Conservation (phyloP, 225 moss, liverwort and hornwort species). For the Climacium dendroides region DNA sequence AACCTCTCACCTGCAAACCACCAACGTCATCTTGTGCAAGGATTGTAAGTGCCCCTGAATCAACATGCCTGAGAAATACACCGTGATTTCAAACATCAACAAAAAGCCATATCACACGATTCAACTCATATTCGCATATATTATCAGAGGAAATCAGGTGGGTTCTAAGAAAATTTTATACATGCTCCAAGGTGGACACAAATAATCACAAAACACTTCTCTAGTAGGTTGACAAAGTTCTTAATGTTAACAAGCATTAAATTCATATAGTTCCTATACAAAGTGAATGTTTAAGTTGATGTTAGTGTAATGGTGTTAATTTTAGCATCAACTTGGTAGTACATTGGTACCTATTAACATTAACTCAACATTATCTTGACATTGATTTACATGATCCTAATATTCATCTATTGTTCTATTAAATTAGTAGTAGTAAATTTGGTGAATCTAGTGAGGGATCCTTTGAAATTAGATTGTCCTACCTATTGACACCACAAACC, state of each 20-base stretch:
- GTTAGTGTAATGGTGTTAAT: background rate
- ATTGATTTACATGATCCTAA: background rate
- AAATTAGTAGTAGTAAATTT: background rate
- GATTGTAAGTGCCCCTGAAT: constrained; percentile 47
- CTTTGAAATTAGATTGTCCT: background rate
- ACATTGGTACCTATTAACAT: background rate
- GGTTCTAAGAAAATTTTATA: background rate
- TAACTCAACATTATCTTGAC: background rate
- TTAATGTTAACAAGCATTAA: background rate
- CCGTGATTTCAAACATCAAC: background rate
- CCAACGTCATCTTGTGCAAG: constrained; percentile 47
- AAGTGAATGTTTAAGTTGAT: background rate
- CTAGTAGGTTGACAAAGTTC: background rate
- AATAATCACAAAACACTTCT: background rate
- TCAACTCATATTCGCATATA: background rate
- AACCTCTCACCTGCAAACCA: constrained; percentile 34
- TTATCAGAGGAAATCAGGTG: background rate
- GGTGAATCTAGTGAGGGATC: background rate
- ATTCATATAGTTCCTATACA: background rate
- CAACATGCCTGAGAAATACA: constrained; percentile 26
- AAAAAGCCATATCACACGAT: background rate
- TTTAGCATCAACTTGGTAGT: background rate
- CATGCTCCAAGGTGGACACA: background rate
- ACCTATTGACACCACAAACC: constrained; percentile 51
- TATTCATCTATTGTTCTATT: background rate